Conservation (phyloP, 2,329 filamentous ascomycete species). For the Cercospora berteroae region DNA sequence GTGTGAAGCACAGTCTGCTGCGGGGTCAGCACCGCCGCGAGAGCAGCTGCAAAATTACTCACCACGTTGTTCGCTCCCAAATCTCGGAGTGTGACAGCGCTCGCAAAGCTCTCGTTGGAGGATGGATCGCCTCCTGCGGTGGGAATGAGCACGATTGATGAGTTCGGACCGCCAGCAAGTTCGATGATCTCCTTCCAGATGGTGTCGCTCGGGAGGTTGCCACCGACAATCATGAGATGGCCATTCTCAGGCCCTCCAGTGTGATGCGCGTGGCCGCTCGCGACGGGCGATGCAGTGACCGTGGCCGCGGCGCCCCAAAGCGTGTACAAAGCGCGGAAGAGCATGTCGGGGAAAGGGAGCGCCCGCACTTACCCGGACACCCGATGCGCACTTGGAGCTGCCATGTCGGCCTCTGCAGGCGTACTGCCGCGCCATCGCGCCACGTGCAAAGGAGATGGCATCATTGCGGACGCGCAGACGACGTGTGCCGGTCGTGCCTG, state of each 20-base stretch:
- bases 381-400: not conserved
- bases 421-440: not conserved
- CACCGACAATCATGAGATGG: conserved; percentile 26
- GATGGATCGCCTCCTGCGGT: conserved; percentile 26
- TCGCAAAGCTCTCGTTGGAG: conserved; percentile 24
- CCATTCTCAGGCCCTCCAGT: conserved; percentile 23
- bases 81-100: conserved; percentile 18
- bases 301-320: not conserved
- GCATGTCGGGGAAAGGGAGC: not conserved
- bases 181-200: conserved; percentile 27
- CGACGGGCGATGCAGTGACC: not conserved
- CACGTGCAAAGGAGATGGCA: not conserved
- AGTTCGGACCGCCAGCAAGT: conserved; percentile 22
- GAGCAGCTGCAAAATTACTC: not conserved
- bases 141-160: conserved; percentile 25
- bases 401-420: not conserved
- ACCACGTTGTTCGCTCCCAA: conserved; percentile 26
- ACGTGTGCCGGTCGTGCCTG: conserved; percentile 1
- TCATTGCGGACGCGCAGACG: not conserved
- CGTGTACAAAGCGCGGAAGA: not conserved
- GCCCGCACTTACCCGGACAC: not conserved
- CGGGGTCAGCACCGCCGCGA: not conserved
- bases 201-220: conserved; percentile 20
- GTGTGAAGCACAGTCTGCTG: conserved; percentile 24
- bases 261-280: not conserved